Evolutionary conservation across 2,329 filamentous ascomycete genomes (phyloP).

Genomic region (Spiromastix sp.): DNA sequence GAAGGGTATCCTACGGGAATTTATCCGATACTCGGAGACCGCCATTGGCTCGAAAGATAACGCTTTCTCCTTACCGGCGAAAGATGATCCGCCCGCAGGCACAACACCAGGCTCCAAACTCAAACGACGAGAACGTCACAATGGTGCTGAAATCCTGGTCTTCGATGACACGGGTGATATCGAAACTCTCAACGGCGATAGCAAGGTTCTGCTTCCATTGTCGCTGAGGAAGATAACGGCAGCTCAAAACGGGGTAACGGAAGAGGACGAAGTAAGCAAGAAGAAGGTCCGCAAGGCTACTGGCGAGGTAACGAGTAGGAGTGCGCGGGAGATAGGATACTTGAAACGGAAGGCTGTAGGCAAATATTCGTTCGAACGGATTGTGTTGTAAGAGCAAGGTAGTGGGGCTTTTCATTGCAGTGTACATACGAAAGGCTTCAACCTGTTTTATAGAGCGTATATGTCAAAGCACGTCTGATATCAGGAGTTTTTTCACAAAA

Average conservation of each 20-base stretch:
- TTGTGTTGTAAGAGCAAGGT: slow-evolving; percentile 45
- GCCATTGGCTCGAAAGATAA: slow-evolving; percentile 2
- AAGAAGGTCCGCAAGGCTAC: slow-evolving; percentile 47
- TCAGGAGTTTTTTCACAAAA: no score
- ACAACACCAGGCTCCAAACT: slow-evolving; percentile 15
- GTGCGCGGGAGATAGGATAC: slow-evolving; percentile 62
- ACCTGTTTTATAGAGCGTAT: no score
- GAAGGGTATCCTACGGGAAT: slow-evolving; percentile 37
- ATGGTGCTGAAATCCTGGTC: slow-evolving; percentile 27
- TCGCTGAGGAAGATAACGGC: slow-evolving; percentile 26
- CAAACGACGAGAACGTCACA: slow-evolving; percentile 24
- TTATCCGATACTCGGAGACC: slow-evolving; percentile 30
- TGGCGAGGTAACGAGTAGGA: slow-evolving; percentile 62
- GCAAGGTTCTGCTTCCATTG: slow-evolving; percentile 11
- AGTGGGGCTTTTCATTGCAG: no score
- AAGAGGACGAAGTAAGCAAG: slow-evolving; percentile 35
- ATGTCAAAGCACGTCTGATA: no score
- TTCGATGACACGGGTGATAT: slow-evolving; percentile 7
- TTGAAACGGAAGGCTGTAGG: slow-evolving; percentile 70
- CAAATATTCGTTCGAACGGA: slow-evolving; percentile 72
- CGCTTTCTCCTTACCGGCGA: slow-evolving; percentile 1
- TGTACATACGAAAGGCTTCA: slow-evolving; percentile 6
- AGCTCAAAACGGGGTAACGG: slow-evolving; percentile 32
- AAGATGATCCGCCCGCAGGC: slow-evolving; percentile 7
- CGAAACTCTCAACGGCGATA: slow-evolving; percentile 16